Conservation (phyloP, 176 grass and related monocot species). For the Triticum urartu region DNA sequence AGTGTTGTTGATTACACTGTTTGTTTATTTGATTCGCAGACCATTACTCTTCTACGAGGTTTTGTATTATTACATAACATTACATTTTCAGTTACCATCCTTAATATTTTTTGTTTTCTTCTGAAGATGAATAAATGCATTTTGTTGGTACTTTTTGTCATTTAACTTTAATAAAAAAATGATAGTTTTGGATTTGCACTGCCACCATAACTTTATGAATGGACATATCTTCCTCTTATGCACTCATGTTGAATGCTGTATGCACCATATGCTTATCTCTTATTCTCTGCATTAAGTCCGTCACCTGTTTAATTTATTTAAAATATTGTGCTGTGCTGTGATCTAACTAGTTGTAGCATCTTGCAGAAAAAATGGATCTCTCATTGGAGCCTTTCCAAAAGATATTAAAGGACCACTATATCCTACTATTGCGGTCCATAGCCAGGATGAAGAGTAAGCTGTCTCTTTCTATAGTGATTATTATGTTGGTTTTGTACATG, state of each 20-base stretch:
- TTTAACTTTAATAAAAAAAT: conserved; percentile 8
- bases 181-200: conserved; percentile 21
- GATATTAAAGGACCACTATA: conserved; percentile 78
- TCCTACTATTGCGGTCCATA: conserved; percentile 92
- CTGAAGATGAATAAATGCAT: not conserved
- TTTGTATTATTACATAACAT: not conserved
- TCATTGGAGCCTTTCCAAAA: conserved; percentile 67
- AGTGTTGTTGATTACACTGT: conserved; percentile 32
- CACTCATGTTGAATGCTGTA: conserved; percentile 6
- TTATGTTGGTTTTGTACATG: not conserved
- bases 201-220: not conserved
- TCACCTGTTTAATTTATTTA: not conserved
- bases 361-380: conserved; percentile 85
- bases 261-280: conserved; percentile 11
- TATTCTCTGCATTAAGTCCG: not conserved
- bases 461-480: not conserved
- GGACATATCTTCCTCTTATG: not conserved
- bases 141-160: not conserved
- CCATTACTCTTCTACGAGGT: conserved; percentile 3
- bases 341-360: conserved; percentile 11
- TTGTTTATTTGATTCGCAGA: conserved; percentile 11
- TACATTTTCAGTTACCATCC: not conserved
- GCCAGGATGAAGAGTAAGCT: conserved; percentile 86
- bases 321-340: not conserved
- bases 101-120: not conserved